These are phyloP conservation scores for Allium sativum DNA, from an alignment of 106 monocot species.

Conservation along the genomic window DNA sequence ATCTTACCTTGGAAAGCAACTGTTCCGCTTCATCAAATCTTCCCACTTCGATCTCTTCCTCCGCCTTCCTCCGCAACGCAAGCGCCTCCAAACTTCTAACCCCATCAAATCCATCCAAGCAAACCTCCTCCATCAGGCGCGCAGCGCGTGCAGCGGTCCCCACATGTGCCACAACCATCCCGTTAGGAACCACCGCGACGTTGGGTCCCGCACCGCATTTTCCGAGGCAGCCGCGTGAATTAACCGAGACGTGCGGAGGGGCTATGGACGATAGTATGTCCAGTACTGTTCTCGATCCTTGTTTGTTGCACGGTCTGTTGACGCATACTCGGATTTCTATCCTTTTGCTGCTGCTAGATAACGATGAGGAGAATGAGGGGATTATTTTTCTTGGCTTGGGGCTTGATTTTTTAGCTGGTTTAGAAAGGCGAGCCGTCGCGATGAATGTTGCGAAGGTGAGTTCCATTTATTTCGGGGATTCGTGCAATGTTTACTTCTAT, in stretches of 20 bases:
- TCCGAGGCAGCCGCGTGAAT: conserved; percentile 37
- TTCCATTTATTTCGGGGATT: no score
- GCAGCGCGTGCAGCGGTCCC: conserved; percentile 36
- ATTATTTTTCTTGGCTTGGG: neutral
- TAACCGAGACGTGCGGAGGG: neutral
- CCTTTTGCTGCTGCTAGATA: neutral
- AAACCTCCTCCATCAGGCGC: conserved; percentile 17
- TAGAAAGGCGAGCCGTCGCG: no score
- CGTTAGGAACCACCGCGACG: conserved; percentile 35
- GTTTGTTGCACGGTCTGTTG: conserved; percentile 33
- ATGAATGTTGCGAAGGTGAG: no score
- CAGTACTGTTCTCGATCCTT: conserved; percentile 37
- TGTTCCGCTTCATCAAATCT: conserved; percentile 13
- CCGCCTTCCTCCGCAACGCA: conserved; percentile 21
- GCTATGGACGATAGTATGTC: conserved; percentile 13
- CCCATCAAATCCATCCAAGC: conserved; percentile 14
- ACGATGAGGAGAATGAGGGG: neutral
- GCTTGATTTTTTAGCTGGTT: neutral
- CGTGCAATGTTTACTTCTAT: no score
- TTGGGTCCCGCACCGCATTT: conserved; percentile 47
- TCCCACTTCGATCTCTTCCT: conserved; percentile 21
- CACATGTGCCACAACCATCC: conserved; percentile 22
- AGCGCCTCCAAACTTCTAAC: conserved; percentile 19
- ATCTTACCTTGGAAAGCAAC: conserved; percentile 18
- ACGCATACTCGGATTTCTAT: conserved; percentile 37